A percentile compares a stretch with the other conserved stretches of the same genome.
These are phyloP conservation scores for Colletotrichum sp. DNA, from an alignment of 2,329 filamentous ascomycete species.

Conservation along the genomic window DNA sequence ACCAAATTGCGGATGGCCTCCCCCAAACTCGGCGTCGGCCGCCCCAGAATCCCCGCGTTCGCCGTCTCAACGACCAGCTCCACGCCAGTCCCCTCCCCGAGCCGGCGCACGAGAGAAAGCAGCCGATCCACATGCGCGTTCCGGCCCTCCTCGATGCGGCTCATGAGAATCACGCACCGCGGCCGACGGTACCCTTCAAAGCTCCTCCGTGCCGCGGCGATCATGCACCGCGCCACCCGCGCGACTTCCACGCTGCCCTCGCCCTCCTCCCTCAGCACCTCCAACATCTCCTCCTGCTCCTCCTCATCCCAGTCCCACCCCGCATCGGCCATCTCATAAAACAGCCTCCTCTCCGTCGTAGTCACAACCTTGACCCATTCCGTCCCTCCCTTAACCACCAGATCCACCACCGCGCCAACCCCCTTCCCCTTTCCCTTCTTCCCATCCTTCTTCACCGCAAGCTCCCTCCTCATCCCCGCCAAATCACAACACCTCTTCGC, in stretches of 20 bases:
- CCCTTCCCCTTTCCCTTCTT: background rate
- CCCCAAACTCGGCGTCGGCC: constrained; percentile 27
- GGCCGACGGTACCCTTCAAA: constrained; percentile 40
- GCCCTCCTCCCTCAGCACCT: constrained; percentile 15
- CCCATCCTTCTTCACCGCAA: background rate
- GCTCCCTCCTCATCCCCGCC: constrained; percentile 11
- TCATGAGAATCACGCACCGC: constrained; percentile 38
- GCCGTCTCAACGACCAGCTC: constrained; percentile 35
- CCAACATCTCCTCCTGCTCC: constrained; percentile 36
- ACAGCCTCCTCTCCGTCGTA: constrained; percentile 30
- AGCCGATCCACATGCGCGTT: constrained; percentile 35
- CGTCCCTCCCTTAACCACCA: constrained; percentile 17
- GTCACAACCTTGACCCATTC: constrained; percentile 23
- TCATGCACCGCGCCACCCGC: constrained; percentile 36
- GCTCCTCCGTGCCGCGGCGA: constrained; percentile 40
- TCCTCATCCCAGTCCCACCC: constrained; percentile 46
- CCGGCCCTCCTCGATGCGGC: constrained; percentile 32
- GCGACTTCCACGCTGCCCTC: constrained; percentile 23
- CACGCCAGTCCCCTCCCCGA: constrained; percentile 30
- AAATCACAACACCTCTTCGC: constrained; percentile 19
- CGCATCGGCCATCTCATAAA: constrained; percentile 44
- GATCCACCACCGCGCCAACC: constrained; percentile 10
- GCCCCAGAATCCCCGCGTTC: constrained; percentile 25
- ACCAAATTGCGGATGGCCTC: constrained; percentile 34
- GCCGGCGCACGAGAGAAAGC: constrained; percentile 32